Evolutionary conservation across 805 yeast genomes (phyloP), one percentile per base, ranked within the genome.

Genomic region (Spencermartinsiella europaea): DNA sequence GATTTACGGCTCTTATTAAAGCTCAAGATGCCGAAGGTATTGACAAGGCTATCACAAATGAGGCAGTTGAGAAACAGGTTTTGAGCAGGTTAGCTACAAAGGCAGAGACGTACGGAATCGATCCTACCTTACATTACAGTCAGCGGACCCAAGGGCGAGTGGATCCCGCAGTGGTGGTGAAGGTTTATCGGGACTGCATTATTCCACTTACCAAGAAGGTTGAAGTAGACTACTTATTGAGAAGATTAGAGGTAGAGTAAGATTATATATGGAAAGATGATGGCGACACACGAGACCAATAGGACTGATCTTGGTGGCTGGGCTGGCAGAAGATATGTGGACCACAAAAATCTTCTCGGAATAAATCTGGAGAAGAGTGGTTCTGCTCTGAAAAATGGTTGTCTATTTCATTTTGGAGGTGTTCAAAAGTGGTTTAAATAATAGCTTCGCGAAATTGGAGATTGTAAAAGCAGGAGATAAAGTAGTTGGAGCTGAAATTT

Each of bases 141-240:
- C 87, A 85, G 57, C 55, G 57, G 40, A 74, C 74, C 46, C 85
- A 79, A 60, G 77, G 85, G 54, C 86, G 86, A 62, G 84, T 93
- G 22, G 76, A 85, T 38, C 91, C 95, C 0, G 90, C 87, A 53
- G 77, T 79, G 12, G 78, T 93, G 54, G 95, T 90, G 10, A 73
- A 77, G 49, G 81, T 93, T 52, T 93, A 91, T 71, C 80, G 83
- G 64, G 89, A 88, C 39, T 83, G 81, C 69, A 85, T 93, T 36
- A 93, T 93, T 56, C 98, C 98, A 7, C 71, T 93, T 62, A 93
- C 99, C 5, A 93, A 91, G 66, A 84, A 85, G 64, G 98, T 93
- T 19, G 99, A 93, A 69, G 85, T 93, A 20, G 96, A 91, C 49
- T 93, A 93, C 61, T 71, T 93, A 46, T 68, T 93, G 61, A 76